Base-by-base conservation (phyloP, 768 basidiomycete genomes). In the Tylopilus sp. region DNA sequence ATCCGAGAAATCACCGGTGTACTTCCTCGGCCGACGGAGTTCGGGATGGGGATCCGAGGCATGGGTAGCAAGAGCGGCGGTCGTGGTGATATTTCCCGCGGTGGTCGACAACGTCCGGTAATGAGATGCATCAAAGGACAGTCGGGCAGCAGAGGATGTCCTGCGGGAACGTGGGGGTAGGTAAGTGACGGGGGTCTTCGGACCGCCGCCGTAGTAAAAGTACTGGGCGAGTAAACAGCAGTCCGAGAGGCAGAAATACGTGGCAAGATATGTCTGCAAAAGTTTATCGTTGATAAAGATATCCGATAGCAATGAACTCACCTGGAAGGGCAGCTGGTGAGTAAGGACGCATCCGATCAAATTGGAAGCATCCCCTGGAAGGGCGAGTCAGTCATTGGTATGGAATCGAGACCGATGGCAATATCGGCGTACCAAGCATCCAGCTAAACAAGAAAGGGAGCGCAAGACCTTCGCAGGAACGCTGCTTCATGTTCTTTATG, bases 381-480 rank as follows among this genome's bases (percentile, higher is more conserved):
- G 17, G 22, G 22, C 41, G 26, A 21, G 44, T 57, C 50, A 65
- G 21, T 20, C 20, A 13, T 54, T 22, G 20, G 40, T 30, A 30
- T 30, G 36, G 22, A 48, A 35, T 28, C 28, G 44, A 12, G 38
- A 50, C 49, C 26, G 25, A 26, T 57, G 48, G 53, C 51, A 51
- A 53, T 22, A n/a, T 43, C 21, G 35, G 70, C 80, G 61, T 62
- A 93, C 93, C 94, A 21, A 91, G 76, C 51, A 94, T 73, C 97
- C 97, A 99, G 60, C 91, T 97, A 55, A 84, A 77, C 48, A 99
- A 78, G 69, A 99, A 99, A 0, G 95, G 93, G 17, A 98, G 74
- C 1, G 97, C 88, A 44, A 99, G 83, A 26, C 95, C 88, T 60
- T 93, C 92, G 65, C 88, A 91, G 40, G 89, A 92, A 65, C 86